These are phyloP conservation scores for Suillus spraguei DNA, from an alignment of 768 basidiomycete genomes.

Conservation along the genomic window DNA sequence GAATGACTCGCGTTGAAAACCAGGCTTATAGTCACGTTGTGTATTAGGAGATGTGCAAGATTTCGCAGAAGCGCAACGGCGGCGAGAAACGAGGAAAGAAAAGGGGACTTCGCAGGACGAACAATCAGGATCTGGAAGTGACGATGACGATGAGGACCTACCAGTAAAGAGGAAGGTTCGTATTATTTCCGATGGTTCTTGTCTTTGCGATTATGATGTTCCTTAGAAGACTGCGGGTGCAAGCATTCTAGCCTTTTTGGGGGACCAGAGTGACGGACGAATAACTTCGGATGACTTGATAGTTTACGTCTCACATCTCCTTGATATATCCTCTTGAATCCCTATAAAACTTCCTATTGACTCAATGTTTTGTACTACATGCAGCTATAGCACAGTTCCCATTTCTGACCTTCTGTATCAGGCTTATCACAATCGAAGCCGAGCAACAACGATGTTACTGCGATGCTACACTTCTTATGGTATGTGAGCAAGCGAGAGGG, in stretches of 20 bases:
- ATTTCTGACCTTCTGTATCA: conserved; percentile 1
- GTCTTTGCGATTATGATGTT: background rate
- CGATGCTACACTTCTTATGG: conserved; percentile 12
- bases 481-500: conserved; percentile 20
- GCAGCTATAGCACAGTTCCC: background rate
- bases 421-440: background rate
- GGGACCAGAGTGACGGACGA: conserved; percentile 70
- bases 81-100: conserved; percentile 25
- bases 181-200: background rate
- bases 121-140: conserved; percentile 35
- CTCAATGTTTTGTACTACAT: background rate
- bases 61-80: conserved; percentile 56
- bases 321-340: background rate
- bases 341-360: background rate
- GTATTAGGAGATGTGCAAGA: conserved; percentile 71
- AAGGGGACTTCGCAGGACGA: conserved; percentile 20
- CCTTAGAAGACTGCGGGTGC: conserved; percentile 47
- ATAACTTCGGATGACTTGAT: conserved; percentile 26
- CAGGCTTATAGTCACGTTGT: background rate
- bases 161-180: conserved; percentile 48
- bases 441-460: background rate
- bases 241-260: conserved; percentile 73
- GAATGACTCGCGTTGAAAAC: background rate
- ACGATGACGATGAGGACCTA: conserved; percentile 33
- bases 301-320: background rate